A percentile compares a stretch with the other conserved stretches of the same genome.
These are phyloP conservation scores for Botrytis pseudocinerea DNA, from an alignment of 2,329 filamentous ascomycete species.

Conservation along the genomic window DNA sequence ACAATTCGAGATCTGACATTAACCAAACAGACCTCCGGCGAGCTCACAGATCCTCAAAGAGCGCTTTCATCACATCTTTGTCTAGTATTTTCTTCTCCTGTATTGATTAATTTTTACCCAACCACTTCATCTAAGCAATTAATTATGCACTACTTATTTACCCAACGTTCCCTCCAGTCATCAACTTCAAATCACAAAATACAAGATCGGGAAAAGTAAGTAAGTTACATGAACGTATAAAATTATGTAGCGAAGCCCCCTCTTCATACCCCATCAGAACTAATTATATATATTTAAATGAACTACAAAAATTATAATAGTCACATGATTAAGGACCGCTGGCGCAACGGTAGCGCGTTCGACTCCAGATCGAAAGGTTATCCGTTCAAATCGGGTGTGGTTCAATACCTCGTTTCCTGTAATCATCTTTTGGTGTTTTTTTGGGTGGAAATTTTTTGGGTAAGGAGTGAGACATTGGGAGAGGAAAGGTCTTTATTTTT, in stretches of 20 bases:
- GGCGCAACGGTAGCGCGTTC: slow-evolving; percentile 27
- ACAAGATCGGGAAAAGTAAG: neutral
- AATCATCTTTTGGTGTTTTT: neutral
- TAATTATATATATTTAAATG: neutral
- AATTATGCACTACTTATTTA: neutral
- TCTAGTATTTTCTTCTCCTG: neutral
- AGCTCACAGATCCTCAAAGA: neutral
- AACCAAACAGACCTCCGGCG: neutral
- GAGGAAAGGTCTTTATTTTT: neutral
- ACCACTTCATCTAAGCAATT: neutral
- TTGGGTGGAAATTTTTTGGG: no score
- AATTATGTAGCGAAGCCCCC: neutral
- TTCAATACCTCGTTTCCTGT: slow-evolving; percentile 26
- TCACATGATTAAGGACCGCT: slow-evolving; percentile 23
- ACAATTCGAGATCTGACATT: neutral
- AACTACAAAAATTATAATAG: slow-evolving; percentile 17
- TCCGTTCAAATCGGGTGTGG: slow-evolving; percentile 37
- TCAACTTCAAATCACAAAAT: no score
- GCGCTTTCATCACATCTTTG: neutral
- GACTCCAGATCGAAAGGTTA: no score
- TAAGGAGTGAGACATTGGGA: no score
- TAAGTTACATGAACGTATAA: neutral
- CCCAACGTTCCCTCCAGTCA: neutral
- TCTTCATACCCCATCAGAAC: no score
- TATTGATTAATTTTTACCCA: neutral